Evolutionary conservation across 2,329 filamentous ascomycete species (phyloP), one percentile per base, ranked within the genome.

Genomic region (Incumbomyces delicatus): DNA sequence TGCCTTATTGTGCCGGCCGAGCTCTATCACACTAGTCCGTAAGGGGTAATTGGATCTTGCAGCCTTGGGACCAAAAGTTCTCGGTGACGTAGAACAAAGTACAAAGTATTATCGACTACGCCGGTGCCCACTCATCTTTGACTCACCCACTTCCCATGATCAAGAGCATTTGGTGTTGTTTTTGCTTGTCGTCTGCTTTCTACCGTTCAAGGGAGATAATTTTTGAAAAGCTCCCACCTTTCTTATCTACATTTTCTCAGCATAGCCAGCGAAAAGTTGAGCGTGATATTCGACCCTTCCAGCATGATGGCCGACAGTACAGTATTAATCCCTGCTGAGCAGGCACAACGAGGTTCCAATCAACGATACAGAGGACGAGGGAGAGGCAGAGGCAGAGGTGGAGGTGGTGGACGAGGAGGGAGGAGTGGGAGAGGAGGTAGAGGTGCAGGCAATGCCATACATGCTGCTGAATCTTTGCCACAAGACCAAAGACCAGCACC

Each of bases 151-250:
- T 27, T 8, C 22, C 22, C 22, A 27, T 8, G 22, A 4, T 8
- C 22, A n/a, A n/a, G n/a, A 27, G 5, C 22, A 4, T 27, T 8
- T 27, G 4, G 4, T 27, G 8, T 27, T 27, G 8, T 37, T 45
- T 36, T 27, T 16, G 17, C 3, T 36, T 33, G 34, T 29, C 29
- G 13, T 48, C 20, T 31, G 34, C 20, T 48, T 39, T 44, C 22
- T n/a, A 39, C 22, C 46, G 31, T 36, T 53, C 41, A 33, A 41
- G 22, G 41, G 46, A 48, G 48, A 46, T 48, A 30, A 33, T 47
- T 52, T 49, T 50, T 48, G 44, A 40, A 50, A n/a, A 50, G 42
- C 36, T 43, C 37, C 40, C 27, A 20, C 30, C n/a, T 51, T 52
- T 38, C 35, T 37, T 51, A 37, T 35, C 12, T 35, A 16, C 39